phyloP scores from a whole-genome alignment of 2,329 filamentous ascomycete genomes.

The Penicillium sp. region DNA sequence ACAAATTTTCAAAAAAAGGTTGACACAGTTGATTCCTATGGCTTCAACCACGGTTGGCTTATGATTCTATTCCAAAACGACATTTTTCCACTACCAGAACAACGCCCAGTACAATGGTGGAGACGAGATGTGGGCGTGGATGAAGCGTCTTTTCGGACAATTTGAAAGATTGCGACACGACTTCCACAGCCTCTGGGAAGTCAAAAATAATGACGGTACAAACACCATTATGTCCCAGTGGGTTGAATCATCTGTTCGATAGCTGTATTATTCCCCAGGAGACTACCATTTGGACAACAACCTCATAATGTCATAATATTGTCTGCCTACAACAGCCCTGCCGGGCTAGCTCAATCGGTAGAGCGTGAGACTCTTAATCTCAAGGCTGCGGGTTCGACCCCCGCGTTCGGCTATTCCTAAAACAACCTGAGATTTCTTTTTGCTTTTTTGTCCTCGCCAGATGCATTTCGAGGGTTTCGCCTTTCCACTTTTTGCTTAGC shows the following conservation, averaged over 20 bases:
- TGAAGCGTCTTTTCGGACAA: slow-evolving; percentile 18
- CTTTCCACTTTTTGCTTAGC: not conserved
- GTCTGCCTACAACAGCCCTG: slow-evolving; percentile 22
- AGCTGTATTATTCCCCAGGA: no score
- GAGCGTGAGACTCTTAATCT: slow-evolving; percentile 56
- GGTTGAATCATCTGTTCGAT: no score
- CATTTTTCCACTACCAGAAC: slow-evolving; percentile 15
- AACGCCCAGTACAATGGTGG: slow-evolving; percentile 16
- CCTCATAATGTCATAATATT: slow-evolving; percentile 4
- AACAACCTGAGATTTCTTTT: slow-evolving; percentile 1
- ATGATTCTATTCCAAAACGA: slow-evolving; percentile 9
- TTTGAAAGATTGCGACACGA: slow-evolving; percentile 15
- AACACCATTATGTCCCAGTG: slow-evolving; percentile 6
- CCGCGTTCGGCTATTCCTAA: slow-evolving; percentile 43
- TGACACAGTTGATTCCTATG: slow-evolving; percentile 12
- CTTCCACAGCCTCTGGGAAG: slow-evolving; percentile 9
- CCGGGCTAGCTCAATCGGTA: slow-evolving; percentile 58
- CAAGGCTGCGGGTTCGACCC: slow-evolving; percentile 49
- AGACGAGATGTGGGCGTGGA: slow-evolving; percentile 18
- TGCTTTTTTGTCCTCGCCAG: not conserved
- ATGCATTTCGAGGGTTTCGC: not conserved
- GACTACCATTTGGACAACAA: no score
- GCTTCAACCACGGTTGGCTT: slow-evolving; percentile 13
- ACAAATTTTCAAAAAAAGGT: slow-evolving; percentile 14
- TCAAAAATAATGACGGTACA: slow-evolving; percentile 10